Base-by-base conservation (phyloP, 2,329 filamentous ascomycete genomes). In the Pseudocercospora musae region DNA sequence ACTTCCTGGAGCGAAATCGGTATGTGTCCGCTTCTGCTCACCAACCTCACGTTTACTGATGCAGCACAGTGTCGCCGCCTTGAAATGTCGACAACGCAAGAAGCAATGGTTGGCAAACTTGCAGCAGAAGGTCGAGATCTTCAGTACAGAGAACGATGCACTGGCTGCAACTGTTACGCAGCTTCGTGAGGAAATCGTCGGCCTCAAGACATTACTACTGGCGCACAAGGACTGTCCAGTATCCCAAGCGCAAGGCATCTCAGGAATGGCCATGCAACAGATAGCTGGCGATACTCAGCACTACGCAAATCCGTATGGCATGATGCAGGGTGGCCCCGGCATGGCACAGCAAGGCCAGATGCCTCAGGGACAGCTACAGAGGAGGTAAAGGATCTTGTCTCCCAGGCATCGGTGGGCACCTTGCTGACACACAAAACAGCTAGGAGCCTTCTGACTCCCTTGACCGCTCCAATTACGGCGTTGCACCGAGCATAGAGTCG, bases 81-180 rank as follows among this genome's bases (percentile, higher is more conserved):
- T 99, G 63, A 99, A 99, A 75, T 99, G 95, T 78, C 89, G 95
- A 64, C 95, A 99, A 77, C 87, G 95, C 20, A 99, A 99, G 84
- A 99, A 99, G 84, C 95, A 98, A 75, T 99, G 95, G 95, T 85
- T 98, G 62, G 90, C 91, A 31, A 98, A 96, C 70, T 84, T 99
- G 1, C 95, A 99, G 76, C 86, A 87, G 60, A 98, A 98, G 77
- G 94, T 98, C 15, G 95, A 99, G 76, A 84, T 96, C 68, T 98
- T 92, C 73, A 93, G 89, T 66, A 89, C 84, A 0, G 95, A 99
- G 77, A 98, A 98, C 67, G 95, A 99, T 73, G 87, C 87, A 1
- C 83, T 99, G 33, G 91, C 89, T 18, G 84, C 88, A 2, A 94
- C 95, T 66, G 92, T 98, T 62, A 89, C 89, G 1, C 87, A 91